Evolutionary conservation across 2,329 filamentous ascomycete species (phyloP).

Genomic region (Neofusicoccum cordaticola): DNA sequence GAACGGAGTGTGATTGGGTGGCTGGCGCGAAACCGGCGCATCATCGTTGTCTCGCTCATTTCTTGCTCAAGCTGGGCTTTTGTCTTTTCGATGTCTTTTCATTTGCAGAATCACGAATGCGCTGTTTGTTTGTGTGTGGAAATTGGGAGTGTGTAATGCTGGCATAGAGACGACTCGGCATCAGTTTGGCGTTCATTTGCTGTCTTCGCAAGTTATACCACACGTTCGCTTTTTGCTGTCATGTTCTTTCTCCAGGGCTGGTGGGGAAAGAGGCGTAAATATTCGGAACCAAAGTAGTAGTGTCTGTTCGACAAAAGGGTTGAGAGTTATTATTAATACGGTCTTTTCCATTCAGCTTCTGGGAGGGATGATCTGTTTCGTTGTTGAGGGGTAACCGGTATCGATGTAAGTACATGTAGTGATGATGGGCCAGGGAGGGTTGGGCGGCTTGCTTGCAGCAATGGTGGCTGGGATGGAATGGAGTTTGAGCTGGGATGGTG

Average conservation of each 20-base stretch:
- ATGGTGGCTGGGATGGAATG: neutral
- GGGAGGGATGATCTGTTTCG: neutral
- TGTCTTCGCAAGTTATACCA: neutral
- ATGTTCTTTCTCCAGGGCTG: neutral
- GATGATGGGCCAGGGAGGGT: neutral
- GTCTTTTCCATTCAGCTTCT: neutral
- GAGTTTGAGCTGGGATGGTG: neutral
- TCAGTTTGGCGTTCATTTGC: slow-evolving; percentile 6
- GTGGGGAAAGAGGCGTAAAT: neutral
- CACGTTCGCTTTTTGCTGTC: neutral
- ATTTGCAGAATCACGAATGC: neutral
- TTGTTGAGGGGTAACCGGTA: neutral
- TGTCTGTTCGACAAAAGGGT: neutral
- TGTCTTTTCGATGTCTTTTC: neutral
- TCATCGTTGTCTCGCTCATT: neutral
- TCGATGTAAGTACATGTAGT: neutral
- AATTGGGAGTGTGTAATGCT: neutral
- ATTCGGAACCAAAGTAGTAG: neutral
- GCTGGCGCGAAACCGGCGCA: neutral
- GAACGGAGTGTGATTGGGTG: neutral
- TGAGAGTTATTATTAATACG: neutral
- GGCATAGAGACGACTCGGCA: slow-evolving; percentile 12
- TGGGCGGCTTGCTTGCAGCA: neutral
- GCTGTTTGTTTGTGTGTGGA: neutral
- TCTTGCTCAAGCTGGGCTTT: neutral